These are phyloP conservation scores for Licmophora abbreviata DNA, from an alignment of 108 stramenopile species.

Conservation along the genomic window DNA sequence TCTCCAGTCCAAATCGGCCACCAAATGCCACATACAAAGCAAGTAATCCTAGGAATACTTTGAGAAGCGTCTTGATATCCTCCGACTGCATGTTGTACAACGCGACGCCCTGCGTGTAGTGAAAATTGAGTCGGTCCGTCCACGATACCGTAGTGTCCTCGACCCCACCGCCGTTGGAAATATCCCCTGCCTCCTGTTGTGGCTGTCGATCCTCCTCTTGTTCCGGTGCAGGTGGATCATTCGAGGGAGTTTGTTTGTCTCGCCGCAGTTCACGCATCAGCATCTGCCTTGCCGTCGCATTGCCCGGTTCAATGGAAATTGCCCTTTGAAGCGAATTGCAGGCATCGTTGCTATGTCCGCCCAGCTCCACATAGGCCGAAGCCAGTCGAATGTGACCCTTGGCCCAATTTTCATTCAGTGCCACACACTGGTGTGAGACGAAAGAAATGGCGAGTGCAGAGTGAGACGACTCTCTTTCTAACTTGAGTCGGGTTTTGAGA, in stretches of 20 bases:
- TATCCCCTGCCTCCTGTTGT: conserved; percentile 7
- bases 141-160: conserved; percentile 28
- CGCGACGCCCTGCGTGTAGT: conserved; percentile 8
- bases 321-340: conserved; percentile 67
- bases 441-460: conserved; percentile 2
- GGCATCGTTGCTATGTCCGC: conserved; percentile 74
- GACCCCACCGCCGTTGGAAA: conserved; percentile 8
- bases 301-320: conserved; percentile 49
- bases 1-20: conserved; percentile 66
- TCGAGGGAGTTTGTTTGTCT: background rate
- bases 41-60: conserved; percentile 35
- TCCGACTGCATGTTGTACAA: conserved; percentile 58
- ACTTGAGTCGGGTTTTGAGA: conserved; percentile 4
- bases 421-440: conserved; percentile 35
- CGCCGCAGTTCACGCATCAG: conserved; percentile 51
- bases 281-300: conserved; percentile 62
- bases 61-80: conserved; percentile 43
- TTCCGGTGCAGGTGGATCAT: background rate
- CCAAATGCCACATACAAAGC: conserved; percentile 71
- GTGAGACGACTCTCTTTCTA: background rate
- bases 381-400: conserved; percentile 77
- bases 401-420: conserved; percentile 62
- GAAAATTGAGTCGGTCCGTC: conserved; percentile 33
- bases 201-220: conserved; percentile 5
- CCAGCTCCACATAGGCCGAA: conserved; percentile 64